A percentile compares a stretch with the other conserved stretches of the same genome.
These are phyloP conservation scores for Apiospora marii DNA, from an alignment of 2,329 filamentous ascomycete species.

Conservation along the genomic window DNA sequence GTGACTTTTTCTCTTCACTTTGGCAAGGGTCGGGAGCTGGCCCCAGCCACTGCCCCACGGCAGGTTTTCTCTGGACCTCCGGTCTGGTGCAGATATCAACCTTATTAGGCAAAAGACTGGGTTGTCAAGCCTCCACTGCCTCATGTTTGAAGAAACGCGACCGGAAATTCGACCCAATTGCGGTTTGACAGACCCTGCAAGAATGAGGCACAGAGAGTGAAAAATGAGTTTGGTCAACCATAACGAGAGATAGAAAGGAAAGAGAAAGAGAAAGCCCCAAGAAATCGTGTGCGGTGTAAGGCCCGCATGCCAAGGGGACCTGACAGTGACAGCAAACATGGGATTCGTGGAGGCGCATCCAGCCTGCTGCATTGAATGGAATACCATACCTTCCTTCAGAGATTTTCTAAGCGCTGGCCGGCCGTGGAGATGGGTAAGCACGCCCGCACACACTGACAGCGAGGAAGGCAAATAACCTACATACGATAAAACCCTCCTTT, in stretches of 20 bases:
- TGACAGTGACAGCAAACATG: background rate
- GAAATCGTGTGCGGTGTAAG: background rate
- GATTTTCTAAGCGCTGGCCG: constrained; percentile 6
- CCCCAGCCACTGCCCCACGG: constrained; percentile 19
- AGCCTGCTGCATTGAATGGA: background rate
- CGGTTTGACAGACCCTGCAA: background rate
- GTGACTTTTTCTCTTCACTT: background rate
- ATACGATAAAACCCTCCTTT: constrained; percentile 11
- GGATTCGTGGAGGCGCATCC: constrained; percentile 10
- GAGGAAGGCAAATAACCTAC: background rate
- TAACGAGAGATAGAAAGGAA: no score
- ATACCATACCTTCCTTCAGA: background rate
- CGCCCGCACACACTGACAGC: background rate
- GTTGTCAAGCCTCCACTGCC: background rate
- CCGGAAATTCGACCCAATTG: constrained; percentile 18
- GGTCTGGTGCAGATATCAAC: constrained; percentile 5
- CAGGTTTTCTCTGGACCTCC: background rate
- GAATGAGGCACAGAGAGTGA: background rate
- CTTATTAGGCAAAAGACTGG: background rate
- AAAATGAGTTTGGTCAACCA: no score
- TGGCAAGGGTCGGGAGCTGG: background rate
- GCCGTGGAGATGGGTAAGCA: background rate
- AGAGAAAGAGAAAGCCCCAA: background rate
- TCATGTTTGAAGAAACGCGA: background rate
- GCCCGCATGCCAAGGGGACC: background rate